These are phyloP conservation scores for Candida silvicultrix DNA, from an alignment of 805 yeast genomes.

Conservation along the genomic window DNA sequence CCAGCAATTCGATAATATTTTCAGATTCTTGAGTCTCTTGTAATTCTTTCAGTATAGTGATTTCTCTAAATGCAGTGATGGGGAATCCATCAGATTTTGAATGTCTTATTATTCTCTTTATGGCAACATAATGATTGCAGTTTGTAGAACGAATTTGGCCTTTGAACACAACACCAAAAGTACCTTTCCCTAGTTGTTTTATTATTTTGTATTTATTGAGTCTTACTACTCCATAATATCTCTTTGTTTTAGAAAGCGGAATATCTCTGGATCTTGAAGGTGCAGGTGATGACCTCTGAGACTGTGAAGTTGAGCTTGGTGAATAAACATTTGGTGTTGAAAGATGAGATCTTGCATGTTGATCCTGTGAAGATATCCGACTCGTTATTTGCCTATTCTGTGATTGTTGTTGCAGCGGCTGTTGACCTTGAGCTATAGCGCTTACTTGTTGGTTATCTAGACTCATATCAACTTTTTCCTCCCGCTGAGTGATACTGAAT, in stretches of 20 bases:
- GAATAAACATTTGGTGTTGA: not conserved
- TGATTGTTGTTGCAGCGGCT: no score
- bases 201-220: conserved; percentile 26
- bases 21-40: conserved; percentile 33
- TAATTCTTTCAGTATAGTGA: conserved; percentile 68
- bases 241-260: not conserved
- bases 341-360: not conserved
- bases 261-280: not conserved
- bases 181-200: conserved; percentile 70
- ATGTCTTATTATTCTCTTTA: conserved; percentile 71
- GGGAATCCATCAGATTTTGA: conserved; percentile 61
- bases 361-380: no score
- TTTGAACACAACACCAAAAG: conserved; percentile 83
- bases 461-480: no score
- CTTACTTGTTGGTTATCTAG: no score
- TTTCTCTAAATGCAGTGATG: conserved; percentile 90
- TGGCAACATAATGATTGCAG: conserved; percentile 61
- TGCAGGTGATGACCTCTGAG: not conserved
- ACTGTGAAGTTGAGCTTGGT: not conserved
- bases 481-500: no score
- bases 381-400: no score
- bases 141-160: conserved; percentile 42
- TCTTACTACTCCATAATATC: conserved; percentile 10
- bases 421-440: no score
- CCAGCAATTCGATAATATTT: conserved; percentile 72